phyloP scores from a whole-genome alignment of 2,329 filamentous ascomycete genomes.

The Cercospora janseana region DNA sequence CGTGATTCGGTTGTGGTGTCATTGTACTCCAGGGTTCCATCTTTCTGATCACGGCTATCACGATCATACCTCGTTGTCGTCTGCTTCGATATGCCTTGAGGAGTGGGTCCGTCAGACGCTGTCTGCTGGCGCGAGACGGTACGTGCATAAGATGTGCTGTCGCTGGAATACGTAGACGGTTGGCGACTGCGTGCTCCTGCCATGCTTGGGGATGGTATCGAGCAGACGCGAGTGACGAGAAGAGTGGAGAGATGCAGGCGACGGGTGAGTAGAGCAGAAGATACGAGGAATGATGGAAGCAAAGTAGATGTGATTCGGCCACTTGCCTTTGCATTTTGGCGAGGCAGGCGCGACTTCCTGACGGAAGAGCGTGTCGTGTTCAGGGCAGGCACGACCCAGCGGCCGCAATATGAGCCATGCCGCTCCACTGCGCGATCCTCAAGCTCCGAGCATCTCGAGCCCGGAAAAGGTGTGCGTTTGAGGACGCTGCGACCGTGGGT shows the following conservation, averaged over 20 bases:
- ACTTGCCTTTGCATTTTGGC: neutral
- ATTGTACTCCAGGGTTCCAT: constrained; percentile 24
- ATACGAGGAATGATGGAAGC: neutral
- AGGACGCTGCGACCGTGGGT: no score
- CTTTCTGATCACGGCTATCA: constrained; percentile 14
- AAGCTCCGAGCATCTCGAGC: no score
- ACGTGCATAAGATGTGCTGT: neutral
- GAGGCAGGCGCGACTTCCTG: constrained; percentile 1
- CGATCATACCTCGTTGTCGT: constrained; percentile 4
- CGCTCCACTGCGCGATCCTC: no score
- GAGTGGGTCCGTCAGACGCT: neutral
- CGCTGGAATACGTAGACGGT: constrained; percentile 10
- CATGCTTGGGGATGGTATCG: neutral
- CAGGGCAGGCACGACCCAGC: no score
- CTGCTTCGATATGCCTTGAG: neutral
- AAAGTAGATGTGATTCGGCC: neutral
- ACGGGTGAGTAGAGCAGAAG: neutral
- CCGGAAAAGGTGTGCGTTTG: no score
- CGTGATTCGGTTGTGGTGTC: constrained; percentile 27
- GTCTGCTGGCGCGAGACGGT: neutral
- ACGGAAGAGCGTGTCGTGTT: neutral
- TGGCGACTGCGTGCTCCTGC: constrained; percentile 5
- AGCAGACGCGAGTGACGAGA: no score
- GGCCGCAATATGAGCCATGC: no score
- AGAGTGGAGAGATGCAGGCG: no score